Conservation (phyloP, 345 rosid species). For the Populus nigra region DNA sequence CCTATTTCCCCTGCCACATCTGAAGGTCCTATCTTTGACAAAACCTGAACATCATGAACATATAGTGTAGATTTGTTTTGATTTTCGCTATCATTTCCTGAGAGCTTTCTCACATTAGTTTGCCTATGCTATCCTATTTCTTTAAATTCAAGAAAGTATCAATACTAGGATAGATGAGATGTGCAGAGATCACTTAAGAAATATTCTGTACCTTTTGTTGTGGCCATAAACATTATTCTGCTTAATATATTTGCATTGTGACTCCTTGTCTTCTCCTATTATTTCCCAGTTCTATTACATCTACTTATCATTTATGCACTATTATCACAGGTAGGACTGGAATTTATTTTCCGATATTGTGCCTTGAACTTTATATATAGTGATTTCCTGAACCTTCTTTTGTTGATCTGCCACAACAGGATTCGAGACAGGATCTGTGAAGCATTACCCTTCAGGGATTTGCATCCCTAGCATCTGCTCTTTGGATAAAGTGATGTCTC, state of each 20-base stretch:
- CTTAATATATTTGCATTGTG: neutral
- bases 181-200: neutral
- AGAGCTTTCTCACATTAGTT: neutral
- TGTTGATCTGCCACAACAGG: neutral
- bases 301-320: neutral
- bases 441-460: neutral
- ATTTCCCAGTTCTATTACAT: neutral
- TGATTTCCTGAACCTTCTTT: neutral
- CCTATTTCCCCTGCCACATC: slow-evolving; percentile 91
- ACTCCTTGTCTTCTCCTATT: neutral
- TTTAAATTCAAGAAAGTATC: neutral
- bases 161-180: neutral
- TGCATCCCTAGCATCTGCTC: neutral
- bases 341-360: neutral
- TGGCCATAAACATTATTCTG: neutral
- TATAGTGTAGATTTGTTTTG: neutral
- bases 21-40: slow-evolving; percentile 63
- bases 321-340: neutral
- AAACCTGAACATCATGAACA: slow-evolving; percentile 37
- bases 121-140: neutral
- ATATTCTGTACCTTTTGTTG: neutral
- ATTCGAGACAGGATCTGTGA: neutral
- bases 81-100: neutral
- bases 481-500: neutral
- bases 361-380: neutral